A percentile compares a stretch with the other conserved stretches of the same genome.
Evolutionary conservation across 2,329 filamentous ascomycete genomes (phyloP).

Genomic region (Hypoxylon sp.): DNA sequence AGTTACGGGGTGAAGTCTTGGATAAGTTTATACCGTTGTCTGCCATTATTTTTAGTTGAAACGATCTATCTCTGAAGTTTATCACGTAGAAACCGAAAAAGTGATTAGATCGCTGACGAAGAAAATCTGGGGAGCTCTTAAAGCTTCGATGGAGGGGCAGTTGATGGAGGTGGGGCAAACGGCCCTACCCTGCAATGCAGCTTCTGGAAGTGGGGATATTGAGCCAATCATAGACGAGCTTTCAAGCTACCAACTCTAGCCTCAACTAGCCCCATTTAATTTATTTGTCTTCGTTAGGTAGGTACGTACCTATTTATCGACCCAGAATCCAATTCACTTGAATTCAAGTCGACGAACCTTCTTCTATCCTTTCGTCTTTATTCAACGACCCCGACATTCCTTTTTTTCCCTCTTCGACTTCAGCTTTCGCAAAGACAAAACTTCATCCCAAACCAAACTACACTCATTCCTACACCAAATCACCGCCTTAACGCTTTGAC

Average conservation of each 20-base stretch:
- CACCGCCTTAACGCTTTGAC: no score
- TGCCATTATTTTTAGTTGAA: slow-evolving; percentile 30
- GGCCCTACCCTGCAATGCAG: slow-evolving; percentile 3
- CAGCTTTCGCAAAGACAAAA: background rate
- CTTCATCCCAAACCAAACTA: slow-evolving; percentile 12
- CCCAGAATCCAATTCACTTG: slow-evolving; percentile 5
- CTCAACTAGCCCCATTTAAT: background rate
- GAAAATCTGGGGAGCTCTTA: slow-evolving; percentile 22
- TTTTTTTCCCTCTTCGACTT: background rate
- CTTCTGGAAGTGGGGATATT: slow-evolving; percentile 1
- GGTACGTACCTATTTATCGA: slow-evolving; percentile 9
- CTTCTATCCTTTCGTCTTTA: slow-evolving; percentile 1
- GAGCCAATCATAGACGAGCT: slow-evolving; percentile 10
- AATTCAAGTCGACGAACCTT: no score
- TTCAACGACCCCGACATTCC: background rate
- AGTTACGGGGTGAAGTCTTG: background rate
- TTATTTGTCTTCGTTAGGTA: background rate
- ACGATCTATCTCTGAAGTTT: background rate
- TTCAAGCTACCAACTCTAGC: background rate
- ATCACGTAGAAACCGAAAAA: slow-evolving; percentile 3
- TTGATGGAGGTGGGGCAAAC: slow-evolving; percentile 19
- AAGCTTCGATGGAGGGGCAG: slow-evolving; percentile 34
- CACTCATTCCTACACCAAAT: slow-evolving; percentile 4
- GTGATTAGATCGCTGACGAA: slow-evolving; percentile 15
- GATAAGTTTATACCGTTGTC: slow-evolving; percentile 34